Evolutionary conservation across 148 eudicot species (phyloP), one percentile per base, ranked within the genome.

Genomic region (Rhododendron henanense): DNA sequence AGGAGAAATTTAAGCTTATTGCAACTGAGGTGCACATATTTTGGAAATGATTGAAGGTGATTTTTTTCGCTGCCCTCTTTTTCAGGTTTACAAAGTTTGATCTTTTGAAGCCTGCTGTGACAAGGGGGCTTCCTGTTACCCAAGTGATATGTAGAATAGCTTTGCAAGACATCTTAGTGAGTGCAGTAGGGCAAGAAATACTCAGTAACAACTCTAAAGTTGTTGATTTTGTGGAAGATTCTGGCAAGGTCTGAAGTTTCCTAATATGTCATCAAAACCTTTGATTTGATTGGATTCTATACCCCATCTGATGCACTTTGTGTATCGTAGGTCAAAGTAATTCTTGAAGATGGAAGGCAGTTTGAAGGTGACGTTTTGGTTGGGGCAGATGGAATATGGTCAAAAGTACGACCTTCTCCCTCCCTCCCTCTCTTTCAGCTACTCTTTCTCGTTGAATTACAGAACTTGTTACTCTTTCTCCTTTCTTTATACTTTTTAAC

Each of bases 371-470:
- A 86, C 81, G 31, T 86, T 47, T 81, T 86, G 67, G 84, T 86
- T 25, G 87, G 87, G 21, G 87, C 87, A 50, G 87, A 86, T 81
- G 87, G 87, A 39, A 86, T 86, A 69, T 71, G 87, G 87, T 86
- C 87, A 59, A 75, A 86, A 28, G 87, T 86, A 81, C 41, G 39
- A 3, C 6, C 4, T 19, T 11, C 25, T 79, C 35, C 45, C 78
- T 53, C 50, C 21, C 63, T 79, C 76, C 47, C 69, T 31, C 83
- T 39, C 79, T 41, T 18, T 23, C 25, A 51, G 1, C 50, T 8
- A 51, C 41, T 14, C 48, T 39, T 10, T 53, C 83, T 33, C 13
- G 19, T 19, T 53, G 73, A 74, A 51, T 75, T 75, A 16, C 48
- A 33, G 31, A 31, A 33, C 76, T 53, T 71, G 44, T n/a, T 75